Evolutionary conservation across 768 basidiomycete species (phyloP).

Genomic region (Coprinopsis sp.): DNA sequence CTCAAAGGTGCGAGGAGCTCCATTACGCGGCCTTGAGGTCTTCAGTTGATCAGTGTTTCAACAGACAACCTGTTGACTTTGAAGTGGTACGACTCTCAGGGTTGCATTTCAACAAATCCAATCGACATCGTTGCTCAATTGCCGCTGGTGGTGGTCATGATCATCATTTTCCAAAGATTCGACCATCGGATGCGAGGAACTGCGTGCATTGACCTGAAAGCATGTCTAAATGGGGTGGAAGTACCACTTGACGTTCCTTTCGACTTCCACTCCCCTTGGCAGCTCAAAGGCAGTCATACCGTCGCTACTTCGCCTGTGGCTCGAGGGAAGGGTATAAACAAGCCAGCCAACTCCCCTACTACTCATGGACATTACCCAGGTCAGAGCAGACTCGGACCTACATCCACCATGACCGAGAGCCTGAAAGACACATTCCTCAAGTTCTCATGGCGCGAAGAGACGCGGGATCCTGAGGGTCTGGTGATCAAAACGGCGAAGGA

Average conservation of each 20-base stretch:
- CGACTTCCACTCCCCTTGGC: background rate
- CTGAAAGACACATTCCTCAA: too few relatives aligned
- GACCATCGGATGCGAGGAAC: background rate
- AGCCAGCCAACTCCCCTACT: too few relatives aligned
- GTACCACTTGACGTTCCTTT: background rate
- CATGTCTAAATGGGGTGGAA: background rate
- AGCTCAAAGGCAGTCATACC: too few relatives aligned
- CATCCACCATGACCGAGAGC: too few relatives aligned
- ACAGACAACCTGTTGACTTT: background rate
- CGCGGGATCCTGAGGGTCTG: too few relatives aligned
- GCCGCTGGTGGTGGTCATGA: background rate
- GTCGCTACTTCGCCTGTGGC: too few relatives aligned
- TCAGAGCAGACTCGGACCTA: too few relatives aligned
- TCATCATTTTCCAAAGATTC: background rate
- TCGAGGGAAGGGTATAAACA: too few relatives aligned
- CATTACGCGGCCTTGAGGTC: too few relatives aligned
- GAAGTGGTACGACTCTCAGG: conserved; percentile 3
- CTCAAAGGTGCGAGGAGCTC: background rate
- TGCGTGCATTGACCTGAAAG: background rate
- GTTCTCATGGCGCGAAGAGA: too few relatives aligned
- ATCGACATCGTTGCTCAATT: conserved; percentile 2
- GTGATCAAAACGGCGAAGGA: too few relatives aligned
- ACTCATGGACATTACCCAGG: too few relatives aligned
- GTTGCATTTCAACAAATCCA: background rate
- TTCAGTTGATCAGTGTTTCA: background rate